These are phyloP conservation scores for Diaporthe destruens DNA, from an alignment of 2,329 filamentous ascomycete species.

Conservation along the genomic window DNA sequence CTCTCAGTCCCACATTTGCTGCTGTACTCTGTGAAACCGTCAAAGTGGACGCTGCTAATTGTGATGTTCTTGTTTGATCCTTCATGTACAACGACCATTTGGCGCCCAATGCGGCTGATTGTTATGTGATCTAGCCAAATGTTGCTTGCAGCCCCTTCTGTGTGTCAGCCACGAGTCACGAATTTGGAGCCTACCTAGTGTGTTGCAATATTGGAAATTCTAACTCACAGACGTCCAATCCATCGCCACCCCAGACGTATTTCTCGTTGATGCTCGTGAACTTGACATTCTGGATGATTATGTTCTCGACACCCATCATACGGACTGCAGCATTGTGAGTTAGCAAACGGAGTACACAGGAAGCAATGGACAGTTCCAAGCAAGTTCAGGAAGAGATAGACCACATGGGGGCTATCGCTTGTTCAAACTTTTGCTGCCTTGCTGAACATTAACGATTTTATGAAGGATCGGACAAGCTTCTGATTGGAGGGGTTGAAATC, in stretches of 20 bases:
- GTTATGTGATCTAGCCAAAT: slow-evolving; percentile 67
- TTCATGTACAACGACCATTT: slow-evolving; percentile 50
- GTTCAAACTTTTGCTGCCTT: too few relatives aligned
- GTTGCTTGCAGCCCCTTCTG: slow-evolving; percentile 54
- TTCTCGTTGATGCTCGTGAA: slow-evolving; percentile 67
- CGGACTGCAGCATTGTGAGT: slow-evolving; percentile 49
- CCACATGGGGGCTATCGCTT: too few relatives aligned
- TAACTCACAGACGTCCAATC: slow-evolving; percentile 58
- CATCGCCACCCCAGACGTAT: slow-evolving; percentile 71
- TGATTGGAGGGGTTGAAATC: too few relatives aligned
- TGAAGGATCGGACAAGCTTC: too few relatives aligned
- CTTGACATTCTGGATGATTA: slow-evolving; percentile 72
- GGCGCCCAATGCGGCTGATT: slow-evolving; percentile 69
- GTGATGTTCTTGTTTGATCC: slow-evolving; percentile 9
- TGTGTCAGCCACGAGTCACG: too few relatives aligned
- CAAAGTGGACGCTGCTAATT: slow-evolving; percentile 22
- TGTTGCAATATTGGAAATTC: too few relatives aligned
- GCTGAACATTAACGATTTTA: too few relatives aligned
- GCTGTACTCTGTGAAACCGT: slow-evolving; percentile 15
- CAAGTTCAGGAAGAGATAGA: too few relatives aligned
- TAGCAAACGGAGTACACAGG: too few relatives aligned
- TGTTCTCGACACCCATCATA: slow-evolving; percentile 61
- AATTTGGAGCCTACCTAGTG: too few relatives aligned
- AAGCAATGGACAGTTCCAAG: too few relatives aligned
- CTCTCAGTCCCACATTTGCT: not conserved